Conservation (phyloP, 768 basidiomycete species). For the Amanita pseudoporphyria region DNA sequence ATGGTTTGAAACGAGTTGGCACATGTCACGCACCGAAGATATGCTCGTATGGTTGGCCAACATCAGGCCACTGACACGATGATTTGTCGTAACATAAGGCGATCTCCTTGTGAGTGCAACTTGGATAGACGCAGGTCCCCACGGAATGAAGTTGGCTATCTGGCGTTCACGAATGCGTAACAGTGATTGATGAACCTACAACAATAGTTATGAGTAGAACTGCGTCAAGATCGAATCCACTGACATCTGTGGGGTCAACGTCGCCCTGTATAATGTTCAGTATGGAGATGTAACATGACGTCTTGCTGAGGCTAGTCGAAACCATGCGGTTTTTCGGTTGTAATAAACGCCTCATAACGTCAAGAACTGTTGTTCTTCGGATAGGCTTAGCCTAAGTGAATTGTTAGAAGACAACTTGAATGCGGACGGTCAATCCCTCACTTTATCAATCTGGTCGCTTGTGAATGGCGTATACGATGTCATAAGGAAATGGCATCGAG, state of each 20-base stretch:
- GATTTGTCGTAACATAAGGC: slow-evolving; percentile 79
- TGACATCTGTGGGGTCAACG: slow-evolving; percentile 93
- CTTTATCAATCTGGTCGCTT: slow-evolving; percentile 94
- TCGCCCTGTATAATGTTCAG: slow-evolving; percentile 98
- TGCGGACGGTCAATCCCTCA: slow-evolving; percentile 20
- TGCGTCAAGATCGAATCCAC: slow-evolving; percentile 13
- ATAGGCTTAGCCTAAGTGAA: slow-evolving; percentile 77
- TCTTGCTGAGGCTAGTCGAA: slow-evolving; percentile 84
- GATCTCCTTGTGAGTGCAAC: slow-evolving; percentile 90
- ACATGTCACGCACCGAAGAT: slow-evolving; percentile 50
- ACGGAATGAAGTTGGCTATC: slow-evolving; percentile 96
- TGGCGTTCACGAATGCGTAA: slow-evolving; percentile 95
- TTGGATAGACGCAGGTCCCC: slow-evolving; percentile 98
- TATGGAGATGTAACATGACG: slow-evolving; percentile 94
- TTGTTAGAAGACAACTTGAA: not conserved
- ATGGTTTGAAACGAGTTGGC: not conserved
- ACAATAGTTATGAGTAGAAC: slow-evolving; percentile 1
- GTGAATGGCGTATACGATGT: slow-evolving; percentile 99
- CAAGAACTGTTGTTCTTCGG: slow-evolving; percentile 91
- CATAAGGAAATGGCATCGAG: slow-evolving; percentile 96
- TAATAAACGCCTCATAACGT: slow-evolving; percentile 95
- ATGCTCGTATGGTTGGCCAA: slow-evolving; percentile 99
- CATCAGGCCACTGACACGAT: slow-evolving; percentile 97
- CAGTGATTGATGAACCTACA: slow-evolving; percentile 91
- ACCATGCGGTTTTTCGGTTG: slow-evolving; percentile 99